A percentile compares a stretch with the other conserved stretches of the same genome.
Evolutionary conservation across 2,329 filamentous ascomycete species (phyloP).

Genomic region (Lecanicillium sp.): DNA sequence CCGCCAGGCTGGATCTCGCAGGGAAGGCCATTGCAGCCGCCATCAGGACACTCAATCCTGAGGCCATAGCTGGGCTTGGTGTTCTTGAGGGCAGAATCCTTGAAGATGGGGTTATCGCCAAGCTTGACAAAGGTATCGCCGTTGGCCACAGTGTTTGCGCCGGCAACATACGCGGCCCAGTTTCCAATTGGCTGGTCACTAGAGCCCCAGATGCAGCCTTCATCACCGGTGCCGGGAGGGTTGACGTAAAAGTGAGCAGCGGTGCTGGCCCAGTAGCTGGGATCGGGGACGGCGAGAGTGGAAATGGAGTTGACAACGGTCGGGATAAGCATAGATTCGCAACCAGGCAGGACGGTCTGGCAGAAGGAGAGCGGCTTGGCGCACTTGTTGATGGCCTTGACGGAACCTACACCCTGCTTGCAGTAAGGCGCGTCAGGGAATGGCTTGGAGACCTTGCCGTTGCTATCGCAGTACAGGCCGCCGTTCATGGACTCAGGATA

Average conservation of each 20-base stretch:
- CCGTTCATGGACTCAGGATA: conserved; percentile 71
- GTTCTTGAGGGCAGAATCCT: conserved; percentile 44
- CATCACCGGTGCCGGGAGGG: conserved; percentile 55
- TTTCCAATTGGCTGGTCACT: conserved; percentile 58
- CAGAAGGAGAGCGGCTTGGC: conserved; percentile 60
- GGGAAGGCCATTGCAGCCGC: conserved; percentile 63
- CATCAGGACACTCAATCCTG: conserved; percentile 60
- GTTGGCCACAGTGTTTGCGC: conserved; percentile 58
- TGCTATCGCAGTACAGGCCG: conserved; percentile 62
- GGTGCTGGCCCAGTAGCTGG: conserved; percentile 63
- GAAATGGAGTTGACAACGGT: conserved; percentile 53
- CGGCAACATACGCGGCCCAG: conserved; percentile 71
- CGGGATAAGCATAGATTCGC: conserved; percentile 76
- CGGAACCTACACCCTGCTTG: conserved; percentile 56
- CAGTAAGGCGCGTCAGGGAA: conserved; percentile 64
- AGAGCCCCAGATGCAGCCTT: conserved; percentile 67
- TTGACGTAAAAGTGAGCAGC: conserved; percentile 78
- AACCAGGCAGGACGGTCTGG: conserved; percentile 71
- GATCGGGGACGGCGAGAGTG: conserved; percentile 63
- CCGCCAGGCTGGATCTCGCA: conserved; percentile 64
- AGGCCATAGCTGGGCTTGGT: conserved; percentile 59
- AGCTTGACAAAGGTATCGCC: conserved; percentile 69
- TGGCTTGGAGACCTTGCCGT: conserved; percentile 60
- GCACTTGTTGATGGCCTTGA: conserved; percentile 60
- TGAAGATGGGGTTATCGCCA: conserved; percentile 70